Evolutionary conservation across 1,139 yeast genomes (phyloP).

Genomic region (Suhomyces terraborum): DNA sequence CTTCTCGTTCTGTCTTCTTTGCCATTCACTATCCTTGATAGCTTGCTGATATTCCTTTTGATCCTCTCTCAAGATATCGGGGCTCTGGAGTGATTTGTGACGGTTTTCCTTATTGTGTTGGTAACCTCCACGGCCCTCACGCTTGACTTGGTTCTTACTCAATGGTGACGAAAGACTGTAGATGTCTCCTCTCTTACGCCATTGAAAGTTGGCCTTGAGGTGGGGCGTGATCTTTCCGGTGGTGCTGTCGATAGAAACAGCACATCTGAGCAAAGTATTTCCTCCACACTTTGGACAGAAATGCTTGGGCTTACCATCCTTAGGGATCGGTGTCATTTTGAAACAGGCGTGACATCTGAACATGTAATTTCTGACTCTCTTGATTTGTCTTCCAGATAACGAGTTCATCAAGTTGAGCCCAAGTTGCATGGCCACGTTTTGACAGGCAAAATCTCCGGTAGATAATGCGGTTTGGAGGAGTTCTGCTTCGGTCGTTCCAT

Average conservation of each 20-base stretch:
- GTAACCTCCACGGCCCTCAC: conserved; percentile 70
- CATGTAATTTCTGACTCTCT: conserved; percentile 87
- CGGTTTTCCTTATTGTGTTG: conserved; percentile 67
- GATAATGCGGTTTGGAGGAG: conserved; percentile 74
- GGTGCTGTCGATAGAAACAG: conserved; percentile 76
- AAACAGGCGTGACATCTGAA: conserved; percentile 97
- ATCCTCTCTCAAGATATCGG: conserved; percentile 79
- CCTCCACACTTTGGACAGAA: conserved; percentile 98
- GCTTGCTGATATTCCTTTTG: conserved; percentile 92
- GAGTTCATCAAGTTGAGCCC: conserved; percentile 86
- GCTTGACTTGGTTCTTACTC: conserved; percentile 62
- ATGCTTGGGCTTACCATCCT: conserved; percentile 73
- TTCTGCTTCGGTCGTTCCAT: conserved; percentile 15
- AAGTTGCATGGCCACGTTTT: conserved; percentile 88
- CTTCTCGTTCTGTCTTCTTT: conserved; percentile 82
- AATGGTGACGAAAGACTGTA: conserved; percentile 74
- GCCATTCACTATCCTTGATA: conserved; percentile 85
- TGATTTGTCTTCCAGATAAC: conserved; percentile 81
- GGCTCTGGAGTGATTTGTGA: conserved; percentile 52
- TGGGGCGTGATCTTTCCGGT: conserved; percentile 91
- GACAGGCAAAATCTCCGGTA: conserved; percentile 97
- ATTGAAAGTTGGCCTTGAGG: conserved; percentile 85
- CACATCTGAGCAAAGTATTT: conserved; percentile 83
- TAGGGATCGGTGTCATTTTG: conserved; percentile 73
- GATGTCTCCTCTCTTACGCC: conserved; percentile 87